Conservation (phyloP, 257 asterid genomes). For the Datura wrightii region DNA sequence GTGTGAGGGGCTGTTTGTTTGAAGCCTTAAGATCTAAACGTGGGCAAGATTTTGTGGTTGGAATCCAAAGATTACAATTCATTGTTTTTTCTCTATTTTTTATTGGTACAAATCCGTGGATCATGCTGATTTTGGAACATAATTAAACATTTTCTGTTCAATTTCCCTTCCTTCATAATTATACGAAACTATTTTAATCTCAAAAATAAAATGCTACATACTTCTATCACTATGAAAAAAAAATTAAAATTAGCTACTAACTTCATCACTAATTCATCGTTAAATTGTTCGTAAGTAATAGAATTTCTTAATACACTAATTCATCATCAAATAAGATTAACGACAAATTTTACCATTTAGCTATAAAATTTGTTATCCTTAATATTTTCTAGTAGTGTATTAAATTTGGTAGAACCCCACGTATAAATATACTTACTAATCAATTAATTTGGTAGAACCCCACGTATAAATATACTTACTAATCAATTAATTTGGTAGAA, state of each 20-base stretch:
- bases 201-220: not conserved
- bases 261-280: too few species aligned
- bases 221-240: too few species aligned
- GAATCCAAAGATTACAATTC: conserved; percentile 9
- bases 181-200: not conserved
- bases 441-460: not conserved
- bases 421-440: too few species aligned
- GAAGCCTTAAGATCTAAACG: not conserved
- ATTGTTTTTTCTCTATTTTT: not conserved
- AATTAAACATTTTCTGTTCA: not conserved
- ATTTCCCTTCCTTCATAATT: not conserved
- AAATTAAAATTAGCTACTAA: too few species aligned
- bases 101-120: not conserved
- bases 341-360: too few species aligned
- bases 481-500: not conserved
- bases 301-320: too few species aligned
- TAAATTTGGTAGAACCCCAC: too few species aligned
- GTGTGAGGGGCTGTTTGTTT: not conserved
- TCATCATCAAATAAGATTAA: too few species aligned
- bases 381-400: too few species aligned
- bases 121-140: not conserved
- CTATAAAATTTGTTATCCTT: too few species aligned
- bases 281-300: too few species aligned
- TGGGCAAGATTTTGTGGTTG: conserved; percentile 17
- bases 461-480: too few species aligned